phyloP scores from a whole-genome alignment of 2,329 filamentous ascomycete species.

The Trichoderma guizhouense region DNA sequence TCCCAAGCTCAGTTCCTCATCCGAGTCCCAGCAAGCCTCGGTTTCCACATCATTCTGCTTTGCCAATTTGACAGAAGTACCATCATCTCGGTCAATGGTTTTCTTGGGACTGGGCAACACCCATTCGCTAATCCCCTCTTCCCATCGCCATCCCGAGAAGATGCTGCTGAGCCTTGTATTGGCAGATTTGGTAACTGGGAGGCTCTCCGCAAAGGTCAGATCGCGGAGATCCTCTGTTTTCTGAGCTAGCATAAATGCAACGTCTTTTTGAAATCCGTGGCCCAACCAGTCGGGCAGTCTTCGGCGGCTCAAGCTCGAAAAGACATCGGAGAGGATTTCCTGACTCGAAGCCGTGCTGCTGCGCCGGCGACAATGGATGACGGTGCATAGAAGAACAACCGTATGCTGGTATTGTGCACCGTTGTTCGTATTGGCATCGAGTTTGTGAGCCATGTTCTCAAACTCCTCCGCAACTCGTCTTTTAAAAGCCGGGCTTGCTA shows the following conservation, averaged over 20 bases:
- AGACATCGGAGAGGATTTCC: conserved; percentile 40
- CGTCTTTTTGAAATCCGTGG: conserved; percentile 41
- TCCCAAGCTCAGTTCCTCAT: background rate
- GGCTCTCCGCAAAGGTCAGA: conserved; percentile 50
- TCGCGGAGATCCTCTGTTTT: conserved; percentile 52
- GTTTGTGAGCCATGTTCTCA: conserved; percentile 19
- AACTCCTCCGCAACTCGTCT: conserved; percentile 25
- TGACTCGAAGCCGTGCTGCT: conserved; percentile 37
- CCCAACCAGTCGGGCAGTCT: conserved; percentile 33
- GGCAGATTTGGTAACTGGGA: conserved; percentile 25
- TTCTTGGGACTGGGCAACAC: conserved; percentile 25
- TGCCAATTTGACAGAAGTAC: background rate
- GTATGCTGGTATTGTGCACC: conserved; percentile 28
- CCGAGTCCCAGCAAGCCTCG: background rate
- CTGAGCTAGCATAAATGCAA: conserved; percentile 51
- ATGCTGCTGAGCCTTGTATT: conserved; percentile 22
- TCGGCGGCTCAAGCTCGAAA: conserved; percentile 37
- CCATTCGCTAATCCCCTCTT: conserved; percentile 42
- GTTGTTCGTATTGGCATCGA: conserved; percentile 19
- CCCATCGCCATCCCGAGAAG: conserved; percentile 39
- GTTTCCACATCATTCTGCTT: background rate
- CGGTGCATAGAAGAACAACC: conserved; percentile 41
- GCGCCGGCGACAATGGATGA: conserved; percentile 48
- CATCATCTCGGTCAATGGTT: background rate
- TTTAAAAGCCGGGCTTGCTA: conserved; percentile 16